Evolutionary conservation across 2,329 filamentous ascomycete species (phyloP).

Genomic region (Fusarium fujikuroi): DNA sequence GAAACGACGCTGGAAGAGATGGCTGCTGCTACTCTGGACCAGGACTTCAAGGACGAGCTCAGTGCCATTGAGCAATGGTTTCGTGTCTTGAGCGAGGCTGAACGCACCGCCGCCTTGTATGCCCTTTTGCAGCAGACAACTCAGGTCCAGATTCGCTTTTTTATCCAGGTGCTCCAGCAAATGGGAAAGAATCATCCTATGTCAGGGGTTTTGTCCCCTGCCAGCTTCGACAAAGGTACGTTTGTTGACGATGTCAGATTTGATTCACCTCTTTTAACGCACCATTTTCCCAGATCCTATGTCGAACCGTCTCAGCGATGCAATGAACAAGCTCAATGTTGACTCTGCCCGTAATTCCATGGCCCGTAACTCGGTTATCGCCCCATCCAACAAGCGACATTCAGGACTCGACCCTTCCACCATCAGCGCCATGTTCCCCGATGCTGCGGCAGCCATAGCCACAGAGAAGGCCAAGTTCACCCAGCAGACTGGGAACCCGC

Average conservation of each 20-base stretch:
- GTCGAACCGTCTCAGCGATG: constrained; percentile 94
- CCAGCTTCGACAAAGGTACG: constrained; percentile 95
- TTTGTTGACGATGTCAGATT: background rate
- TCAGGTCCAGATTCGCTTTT: constrained; percentile 98
- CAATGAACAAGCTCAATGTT: constrained; percentile 93
- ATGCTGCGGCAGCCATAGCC: constrained; percentile 97
- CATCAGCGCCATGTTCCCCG: constrained; percentile 99
- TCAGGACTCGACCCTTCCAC: constrained; percentile 93
- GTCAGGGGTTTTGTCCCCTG: constrained; percentile 92
- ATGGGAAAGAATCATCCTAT: constrained; percentile 99
- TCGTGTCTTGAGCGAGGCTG: constrained; percentile 93
- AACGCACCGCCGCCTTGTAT: constrained; percentile 94
- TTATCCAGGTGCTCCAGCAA: constrained; percentile 97
- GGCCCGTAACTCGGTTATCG: constrained; percentile 79
- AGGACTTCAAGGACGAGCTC: constrained; percentile 99
- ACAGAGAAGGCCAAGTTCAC: constrained; percentile 98
- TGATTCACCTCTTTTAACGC: constrained; percentile 36
- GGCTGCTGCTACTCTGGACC: constrained; percentile 97
- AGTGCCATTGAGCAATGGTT: constrained; percentile 99
- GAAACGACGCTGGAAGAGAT: constrained; percentile 99
- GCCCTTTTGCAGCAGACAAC: constrained; percentile 97
- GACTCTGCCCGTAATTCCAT: constrained; percentile 89
- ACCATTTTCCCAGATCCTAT: constrained; percentile 77
- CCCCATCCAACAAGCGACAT: constrained; percentile 87
- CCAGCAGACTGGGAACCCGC: constrained; percentile 90